Evolutionary conservation across 1,284 basidiomycete genomes (phyloP), one percentile per base, ranked within the genome.

Genomic region (Amylostereum areolatum): DNA sequence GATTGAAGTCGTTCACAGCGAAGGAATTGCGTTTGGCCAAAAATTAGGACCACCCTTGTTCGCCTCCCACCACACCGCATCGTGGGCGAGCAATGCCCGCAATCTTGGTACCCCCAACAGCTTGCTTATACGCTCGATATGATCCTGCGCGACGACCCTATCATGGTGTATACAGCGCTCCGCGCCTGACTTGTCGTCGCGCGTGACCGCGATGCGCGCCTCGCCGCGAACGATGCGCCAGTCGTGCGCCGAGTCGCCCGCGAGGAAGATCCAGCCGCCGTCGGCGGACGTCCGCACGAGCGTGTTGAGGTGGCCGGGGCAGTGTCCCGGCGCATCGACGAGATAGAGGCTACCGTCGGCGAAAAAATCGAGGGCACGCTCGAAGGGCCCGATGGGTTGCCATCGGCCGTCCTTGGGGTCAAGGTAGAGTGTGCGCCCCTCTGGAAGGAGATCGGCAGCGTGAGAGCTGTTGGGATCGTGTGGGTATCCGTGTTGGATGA

Each of bases 191-290:
- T 25, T 25, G 12, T 2, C 37, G 37, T 18, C 12, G 37, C 27
- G n/a, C 27, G 27, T 39, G 37, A 12, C 55, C 32, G 72, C 69
- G 40, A 81, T 69, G 2, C 66, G 53, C 24, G 66, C 66, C 54
- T 74, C 68, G 7, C 75, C 76, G 2, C 66, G 72, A 42, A 83
- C 55, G 44, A 81, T 61, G 25, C 72, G 66, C 67, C 71, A 70
- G 59, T 80, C 72, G 57, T 82, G 81, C 7, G 73, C 77, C 46
- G 72, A 73, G 58, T 82, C 80, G 0, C 72, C 78, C 1, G 68
- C 79, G 28, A 83, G 67, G 53, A 72, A 77, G n/a, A 81, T 63
- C 81, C 80, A 82, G 3, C 64, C 71, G 5, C 79, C 79, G 42
- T 78, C 71, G 8, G 67, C 41, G 4, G 77, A 78, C 25, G 80